Evolutionary conservation across 257 asterid species (phyloP), one percentile per base, ranked within the genome.

Genomic region (Mitragyna speciosa): DNA sequence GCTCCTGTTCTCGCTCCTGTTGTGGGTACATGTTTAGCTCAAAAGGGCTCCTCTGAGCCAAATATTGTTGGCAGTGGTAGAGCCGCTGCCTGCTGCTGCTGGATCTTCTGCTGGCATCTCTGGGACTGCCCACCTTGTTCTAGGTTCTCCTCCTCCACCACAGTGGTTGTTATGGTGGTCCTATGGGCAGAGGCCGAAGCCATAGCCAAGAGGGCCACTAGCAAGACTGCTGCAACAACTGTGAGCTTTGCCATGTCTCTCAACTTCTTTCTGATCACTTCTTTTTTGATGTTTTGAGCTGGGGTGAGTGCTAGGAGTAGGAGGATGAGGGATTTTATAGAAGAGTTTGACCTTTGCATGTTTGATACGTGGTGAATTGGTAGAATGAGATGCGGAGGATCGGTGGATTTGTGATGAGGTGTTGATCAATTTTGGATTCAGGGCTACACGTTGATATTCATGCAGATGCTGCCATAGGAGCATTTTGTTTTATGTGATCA

Each of bases 131-230:
- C 81, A 12, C 61, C 20, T 80, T 36, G 51, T 64, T 17, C 67
- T 10, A 9, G 69, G 69, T 64, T 26, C 79, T 24, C 67, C 33
- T 73, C 80, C 30, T 39, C 83, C 12, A 68, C 59, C 67, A 56
- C 63, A 2, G 86, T 77, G 69, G 83, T 83, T 36, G 86, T 67
- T 31, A 56, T 82, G 79, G 80, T 78, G 76, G 83, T 80, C 77
- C 83, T 36, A 58, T 19, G 9, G 74, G 76, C 70, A 33, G 88
- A 83, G 24, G 66, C 70, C 22, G 66, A 22, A 22, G 82, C 58
- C 7, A 78, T 48, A 47, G 76, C 67, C 1, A 85, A 28, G 26
- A 81, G 72, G 49, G 87, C 90, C 12, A 73, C 75, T 2, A 84
- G 12, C 31, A 59, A 56, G 45, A 83, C 76, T 16, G 73, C 72